Base-by-base conservation (phyloP, 805 yeast genomes). In the Candida alai region DNA sequence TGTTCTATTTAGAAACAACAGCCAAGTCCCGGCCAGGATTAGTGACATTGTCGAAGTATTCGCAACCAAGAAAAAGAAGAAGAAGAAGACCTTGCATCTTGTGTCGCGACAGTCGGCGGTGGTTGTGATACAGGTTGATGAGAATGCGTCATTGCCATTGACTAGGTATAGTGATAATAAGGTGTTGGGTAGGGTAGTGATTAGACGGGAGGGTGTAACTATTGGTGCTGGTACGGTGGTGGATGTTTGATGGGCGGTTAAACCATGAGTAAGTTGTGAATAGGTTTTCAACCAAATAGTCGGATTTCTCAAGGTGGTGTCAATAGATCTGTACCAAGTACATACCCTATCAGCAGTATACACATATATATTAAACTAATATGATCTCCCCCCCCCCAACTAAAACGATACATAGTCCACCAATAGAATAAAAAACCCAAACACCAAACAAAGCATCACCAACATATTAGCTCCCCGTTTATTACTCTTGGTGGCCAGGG, bases 1-100 rank as follows among this genome's bases (percentile, higher is more conserved):
- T 43, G 74, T 86, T 25, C 55, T 86, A 34, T 87, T 88, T 58
- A 71, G 89, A 40, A 88, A 89, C 42, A 79, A 85, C 37, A 70
- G 77, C 17, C 77, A 80, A 27, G 74, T 76, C 26, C 85, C 93
- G 2, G 87, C 87, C 4, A 73, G 79, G 42, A 61, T 88, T 14
- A 49, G 67, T 27, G 71, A 71, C 40, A 68, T 78, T 45, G 33
- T 61, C 11, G 51, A 42, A 20, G 44, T 56, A 11, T 47, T 45
- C 5, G 54, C 56, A 14, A 39, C 45, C 5, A 49, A 45, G 31
- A 59, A 56, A 41, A 36, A 40, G 32, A 48, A 40, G 39, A 35
- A 42, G 21, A 68, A 61, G 43, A 76, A 78, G 38, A 52, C 59
- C 40, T 64, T 58, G 49, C 89, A 81, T 52, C 57, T 84, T 39